These are phyloP conservation scores for Penstemon barbatus DNA, from an alignment of 257 asterid species.

Conservation along the genomic window DNA sequence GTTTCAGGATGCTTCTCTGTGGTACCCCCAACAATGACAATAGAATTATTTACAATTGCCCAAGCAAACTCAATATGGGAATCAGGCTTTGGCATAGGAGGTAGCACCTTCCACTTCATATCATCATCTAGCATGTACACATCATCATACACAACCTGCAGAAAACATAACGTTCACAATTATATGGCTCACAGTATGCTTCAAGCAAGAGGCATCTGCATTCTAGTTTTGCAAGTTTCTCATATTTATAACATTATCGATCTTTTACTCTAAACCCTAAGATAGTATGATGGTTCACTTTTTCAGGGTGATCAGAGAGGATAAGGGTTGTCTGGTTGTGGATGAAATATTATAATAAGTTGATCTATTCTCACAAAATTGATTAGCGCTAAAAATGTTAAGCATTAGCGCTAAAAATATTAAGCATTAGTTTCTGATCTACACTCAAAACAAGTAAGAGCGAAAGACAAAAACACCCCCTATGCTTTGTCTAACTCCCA, in stretches of 20 bases:
- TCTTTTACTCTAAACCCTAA: neutral
- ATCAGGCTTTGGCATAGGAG: conserved; percentile 94
- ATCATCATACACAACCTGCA: conserved; percentile 80
- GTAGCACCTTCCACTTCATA: conserved; percentile 82
- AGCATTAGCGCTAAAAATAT: conserved; percentile 14
- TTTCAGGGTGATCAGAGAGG: neutral
- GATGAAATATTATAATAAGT: neutral
- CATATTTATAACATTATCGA: neutral
- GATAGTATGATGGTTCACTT: neutral
- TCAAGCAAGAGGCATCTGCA: conserved; percentile 5
- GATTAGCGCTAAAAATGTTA: neutral
- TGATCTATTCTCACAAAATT: neutral
- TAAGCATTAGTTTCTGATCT: conserved; percentile 18
- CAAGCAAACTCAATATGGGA: conserved; percentile 97
- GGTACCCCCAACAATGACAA: conserved; percentile 86
- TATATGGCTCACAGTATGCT: conserved; percentile 15
- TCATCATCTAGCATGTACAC: conserved; percentile 88
- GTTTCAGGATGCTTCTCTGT: conserved; percentile 92
- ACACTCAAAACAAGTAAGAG: neutral
- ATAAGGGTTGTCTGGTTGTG: neutral
- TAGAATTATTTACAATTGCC: conserved; percentile 67
- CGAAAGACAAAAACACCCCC: too few species aligned
- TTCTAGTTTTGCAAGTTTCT: neutral
- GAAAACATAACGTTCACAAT: conserved; percentile 22
- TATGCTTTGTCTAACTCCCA: too few species aligned